Evolutionary conservation across 192 early-diverging fungal genomes (phyloP).

Genomic region (Pilobolus umbonatus): DNA sequence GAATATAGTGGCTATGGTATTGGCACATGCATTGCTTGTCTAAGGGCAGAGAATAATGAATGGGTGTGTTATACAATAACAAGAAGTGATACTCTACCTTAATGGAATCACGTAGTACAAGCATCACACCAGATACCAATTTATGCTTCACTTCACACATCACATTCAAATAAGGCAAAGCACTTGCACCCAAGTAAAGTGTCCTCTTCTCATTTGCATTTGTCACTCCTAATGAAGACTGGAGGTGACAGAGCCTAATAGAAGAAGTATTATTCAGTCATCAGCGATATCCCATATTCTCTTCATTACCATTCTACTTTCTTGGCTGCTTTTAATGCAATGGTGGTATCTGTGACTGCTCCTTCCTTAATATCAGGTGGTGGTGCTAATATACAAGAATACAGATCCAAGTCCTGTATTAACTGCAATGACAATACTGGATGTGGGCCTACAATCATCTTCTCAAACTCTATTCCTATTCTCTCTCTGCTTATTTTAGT

Average conservation of each 20-base stretch:
- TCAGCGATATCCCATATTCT: too few relatives aligned
- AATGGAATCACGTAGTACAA: constrained; percentile 55
- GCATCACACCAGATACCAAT: constrained; percentile 35
- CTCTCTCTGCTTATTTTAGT: constrained; percentile 90
- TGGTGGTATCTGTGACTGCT: constrained; percentile 13
- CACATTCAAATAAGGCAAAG: constrained; percentile 50
- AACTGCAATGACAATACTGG: constrained; percentile 35
- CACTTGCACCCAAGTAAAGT: constrained; percentile 52
- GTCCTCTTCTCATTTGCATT: constrained; percentile 27
- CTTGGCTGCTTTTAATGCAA: constrained; percentile 36
- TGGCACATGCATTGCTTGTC: constrained; percentile 33
- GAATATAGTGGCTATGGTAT: constrained; percentile 34
- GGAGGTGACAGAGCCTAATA: too few relatives aligned
- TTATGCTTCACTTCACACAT: constrained; percentile 42
- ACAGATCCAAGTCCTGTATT: constrained; percentile 37
- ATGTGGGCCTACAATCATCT: constrained; percentile 74
- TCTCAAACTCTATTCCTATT: constrained; percentile 88
- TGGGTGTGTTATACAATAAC: too few relatives aligned
- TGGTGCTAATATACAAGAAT: constrained; percentile 42
- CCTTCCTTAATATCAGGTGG: constrained; percentile 34
- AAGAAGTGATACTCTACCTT: constrained; percentile 46
- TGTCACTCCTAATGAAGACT: too few relatives aligned
- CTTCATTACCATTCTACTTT: constrained; percentile 41
- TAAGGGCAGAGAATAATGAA: background rate
- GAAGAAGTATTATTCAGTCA: background rate